These are phyloP conservation scores for Pseudocohnilembus persalinus DNA, from an alignment of 169 alveolate genomes.

Conservation along the genomic window DNA sequence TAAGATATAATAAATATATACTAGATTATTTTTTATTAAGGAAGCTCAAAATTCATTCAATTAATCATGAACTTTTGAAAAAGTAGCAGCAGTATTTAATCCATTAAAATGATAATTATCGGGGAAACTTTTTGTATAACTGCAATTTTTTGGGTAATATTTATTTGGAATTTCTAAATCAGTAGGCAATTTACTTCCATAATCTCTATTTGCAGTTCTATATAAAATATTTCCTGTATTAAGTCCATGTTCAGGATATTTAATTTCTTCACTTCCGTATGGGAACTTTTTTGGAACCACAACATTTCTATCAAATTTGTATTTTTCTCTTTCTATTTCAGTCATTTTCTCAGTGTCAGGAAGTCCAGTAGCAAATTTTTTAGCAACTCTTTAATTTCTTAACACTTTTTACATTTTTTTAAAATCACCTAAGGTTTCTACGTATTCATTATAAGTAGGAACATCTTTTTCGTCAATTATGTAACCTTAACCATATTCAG, in stretches of 20 bases:
- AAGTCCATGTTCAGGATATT: conserved; percentile 33
- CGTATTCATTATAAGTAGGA: conserved; percentile 19
- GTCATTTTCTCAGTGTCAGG: conserved; percentile 11
- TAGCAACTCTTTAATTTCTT: conserved; percentile 40
- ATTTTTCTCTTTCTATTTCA: conserved; percentile 33
- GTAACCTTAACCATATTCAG: conserved; percentile 12
- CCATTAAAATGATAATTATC: conserved; percentile 45
- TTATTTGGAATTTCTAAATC: conserved; percentile 35
- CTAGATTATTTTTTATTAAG: no score
- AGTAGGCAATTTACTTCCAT: conserved; percentile 39
- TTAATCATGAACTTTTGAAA: conserved; percentile 41
- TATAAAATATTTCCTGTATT: conserved; percentile 40
- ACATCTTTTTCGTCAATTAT: conserved; percentile 2
- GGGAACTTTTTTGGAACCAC: conserved; percentile 40
- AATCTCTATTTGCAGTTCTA: conserved; percentile 41
- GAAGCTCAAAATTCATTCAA: conserved; percentile 43
- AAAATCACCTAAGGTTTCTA: conserved; percentile 19
- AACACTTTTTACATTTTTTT: conserved; percentile 35
- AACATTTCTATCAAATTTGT: conserved; percentile 29
- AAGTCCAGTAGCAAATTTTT: conserved; percentile 15
- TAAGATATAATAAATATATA: no score
- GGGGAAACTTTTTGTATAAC: conserved; percentile 31
- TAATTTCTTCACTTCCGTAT: conserved; percentile 28
- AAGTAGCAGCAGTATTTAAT: conserved; percentile 35
- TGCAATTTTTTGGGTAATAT: conserved; percentile 41